Base-by-base conservation (phyloP, 1,284 basidiomycete genomes). In the Marasmius oreades region DNA sequence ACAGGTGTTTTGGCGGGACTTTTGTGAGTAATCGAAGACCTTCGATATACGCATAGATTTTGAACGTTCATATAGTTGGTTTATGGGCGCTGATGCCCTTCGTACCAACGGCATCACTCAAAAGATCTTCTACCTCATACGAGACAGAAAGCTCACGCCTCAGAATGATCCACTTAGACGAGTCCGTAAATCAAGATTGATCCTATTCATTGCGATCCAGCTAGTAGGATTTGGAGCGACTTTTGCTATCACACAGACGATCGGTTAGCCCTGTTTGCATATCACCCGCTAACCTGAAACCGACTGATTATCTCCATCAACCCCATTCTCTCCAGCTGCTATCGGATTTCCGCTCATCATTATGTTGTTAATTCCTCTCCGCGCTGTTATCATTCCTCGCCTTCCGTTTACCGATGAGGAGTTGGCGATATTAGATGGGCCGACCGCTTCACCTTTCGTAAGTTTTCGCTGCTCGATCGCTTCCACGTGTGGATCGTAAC, bases 321-420 rank as follows among this genome's bases (percentile, higher is more conserved):
- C n/a, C n/a, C n/a, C n/a, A n/a, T n/a, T n/a, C 48, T 28, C 37
- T 53, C 23, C 55, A 89, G 92, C 90, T 52, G 90, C 91, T 5
- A 93, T 97, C 56, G 93, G 91, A 1, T 98, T 98, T 69, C 94
- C 95, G 0, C 79, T 97, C 42, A 84, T 97, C 61, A 97, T 98
- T 66, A 83, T 92, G 65, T 71, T 93, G 18, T 79, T 98, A 18
- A 82, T 98, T n/a, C 95, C 95, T 0, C 63, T 96, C 5, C 79
- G 96, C 46, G 82, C 84, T 43, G 78, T 79, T 57, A 61, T 93
- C 14, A 79, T 98, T 3, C 94, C 95, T 1, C 76, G 75, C 20
- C 72, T 94, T 33, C 84, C 90, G 11, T 96, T 98, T 70, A 88
- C 89, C 0, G 67, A 74, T 1, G 86, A 90, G 56, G 95, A 98